Conservation (phyloP, 495 filamentous ascomycete genomes). For the Staphylotrichum tortipilum region DNA sequence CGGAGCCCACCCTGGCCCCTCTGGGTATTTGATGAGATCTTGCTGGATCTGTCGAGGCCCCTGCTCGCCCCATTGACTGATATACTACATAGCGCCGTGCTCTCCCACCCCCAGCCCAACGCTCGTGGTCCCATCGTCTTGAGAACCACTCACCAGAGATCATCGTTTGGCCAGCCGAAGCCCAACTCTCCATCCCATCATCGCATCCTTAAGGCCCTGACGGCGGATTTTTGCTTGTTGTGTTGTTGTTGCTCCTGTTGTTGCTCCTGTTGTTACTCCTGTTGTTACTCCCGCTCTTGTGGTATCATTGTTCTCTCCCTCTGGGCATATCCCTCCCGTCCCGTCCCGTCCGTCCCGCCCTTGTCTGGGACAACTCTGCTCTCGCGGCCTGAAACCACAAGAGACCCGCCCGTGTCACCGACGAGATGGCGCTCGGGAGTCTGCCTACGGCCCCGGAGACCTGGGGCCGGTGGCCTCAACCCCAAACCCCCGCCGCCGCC, state of each 20-base stretch:
- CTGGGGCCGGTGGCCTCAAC: conserved; percentile 39
- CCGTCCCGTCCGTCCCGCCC: neutral
- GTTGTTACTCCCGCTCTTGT: too few relatives aligned
- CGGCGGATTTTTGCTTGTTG: conserved; percentile 9
- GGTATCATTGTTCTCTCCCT: too few relatives aligned
- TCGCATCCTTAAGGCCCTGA: neutral
- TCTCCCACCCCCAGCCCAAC: neutral
- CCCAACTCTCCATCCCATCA: neutral
- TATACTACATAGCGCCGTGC: neutral
- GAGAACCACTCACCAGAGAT: neutral
- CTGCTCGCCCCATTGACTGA: conserved; percentile 2
- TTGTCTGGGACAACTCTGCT: neutral
- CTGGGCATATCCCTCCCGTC: too few relatives aligned
- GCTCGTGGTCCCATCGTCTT: neutral
- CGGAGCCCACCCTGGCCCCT: conserved; percentile 8
- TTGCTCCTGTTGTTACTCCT: too few relatives aligned
- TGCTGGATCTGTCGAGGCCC: conserved; percentile 7
- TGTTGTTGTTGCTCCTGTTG: too few relatives aligned
- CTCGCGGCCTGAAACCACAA: neutral
- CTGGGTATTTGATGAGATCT: conserved; percentile 22
- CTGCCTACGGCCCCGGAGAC: conserved; percentile 21
- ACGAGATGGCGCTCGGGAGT: conserved; percentile 33
- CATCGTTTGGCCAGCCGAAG: neutral
- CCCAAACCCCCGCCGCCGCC: conserved; percentile 16
- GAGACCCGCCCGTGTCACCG: neutral